phyloP scores from a whole-genome alignment of 2,329 filamentous ascomycete species.

The Cryoendolithus antarcticus region DNA sequence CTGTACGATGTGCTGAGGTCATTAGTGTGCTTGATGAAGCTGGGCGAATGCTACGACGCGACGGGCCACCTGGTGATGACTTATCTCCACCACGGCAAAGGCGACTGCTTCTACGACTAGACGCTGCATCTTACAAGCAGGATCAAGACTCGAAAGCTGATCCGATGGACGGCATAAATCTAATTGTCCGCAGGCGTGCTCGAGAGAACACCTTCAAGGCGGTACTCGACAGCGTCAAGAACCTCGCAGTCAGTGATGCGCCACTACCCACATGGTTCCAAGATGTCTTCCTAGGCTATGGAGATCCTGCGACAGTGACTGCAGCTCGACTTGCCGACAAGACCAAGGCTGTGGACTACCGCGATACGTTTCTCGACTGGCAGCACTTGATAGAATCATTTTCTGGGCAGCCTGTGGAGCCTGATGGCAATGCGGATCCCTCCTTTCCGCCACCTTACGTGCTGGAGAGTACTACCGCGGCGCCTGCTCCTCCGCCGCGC shows the following conservation, averaged over 20 bases:
- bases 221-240: conserved; percentile 81
- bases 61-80: conserved; percentile 42
- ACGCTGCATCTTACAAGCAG: conserved; percentile 61
- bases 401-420: conserved; percentile 76
- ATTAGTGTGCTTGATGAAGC: conserved; percentile 79
- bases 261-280: conserved; percentile 85
- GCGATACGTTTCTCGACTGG: conserved; percentile 93
- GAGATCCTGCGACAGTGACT: conserved; percentile 75
- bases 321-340: conserved; percentile 73
- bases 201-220: conserved; percentile 97
- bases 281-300: conserved; percentile 95
- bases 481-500: conserved; percentile 33
- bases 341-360: conserved; percentile 70
- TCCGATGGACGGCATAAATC: conserved; percentile 72
- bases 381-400: conserved; percentile 83
- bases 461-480: conserved; percentile 47
- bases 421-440: conserved; percentile 54
- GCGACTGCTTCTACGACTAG: conserved; percentile 68
- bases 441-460: conserved; percentile 84
- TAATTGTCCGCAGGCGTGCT: conserved; percentile 69
- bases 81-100: conserved; percentile 49
- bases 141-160: conserved; percentile 63
- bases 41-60: conserved; percentile 57
- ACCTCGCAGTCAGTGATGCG: conserved; percentile 70
- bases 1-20: conserved; percentile 72